These are phyloP conservation scores for Malus hybrid DNA, from an alignment of 331 rosid species.

Conservation along the genomic window DNA sequence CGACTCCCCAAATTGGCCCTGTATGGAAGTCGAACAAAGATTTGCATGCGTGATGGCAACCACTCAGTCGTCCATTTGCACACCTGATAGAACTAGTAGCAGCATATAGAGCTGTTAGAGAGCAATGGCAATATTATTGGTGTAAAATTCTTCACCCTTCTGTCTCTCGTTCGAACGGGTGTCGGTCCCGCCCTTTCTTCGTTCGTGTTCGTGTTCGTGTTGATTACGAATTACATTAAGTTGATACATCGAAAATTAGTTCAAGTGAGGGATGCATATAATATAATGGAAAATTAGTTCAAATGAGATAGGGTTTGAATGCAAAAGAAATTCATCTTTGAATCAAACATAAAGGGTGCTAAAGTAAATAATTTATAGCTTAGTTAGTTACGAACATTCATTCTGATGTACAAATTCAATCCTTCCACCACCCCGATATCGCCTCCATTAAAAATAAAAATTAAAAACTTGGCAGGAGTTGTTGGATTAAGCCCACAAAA, in stretches of 20 bases:
- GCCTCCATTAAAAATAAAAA: no score
- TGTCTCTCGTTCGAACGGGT: slow-evolving; percentile 15
- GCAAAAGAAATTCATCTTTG: neutral
- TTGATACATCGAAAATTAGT: no score
- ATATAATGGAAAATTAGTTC: no score
- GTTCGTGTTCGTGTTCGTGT: no score
- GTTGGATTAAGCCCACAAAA: neutral
- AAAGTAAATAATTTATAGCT: no score
- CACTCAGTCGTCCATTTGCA: neutral
- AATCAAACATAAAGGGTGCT: no score
- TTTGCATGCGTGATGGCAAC: slow-evolving; percentile 34
- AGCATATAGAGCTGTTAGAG: slow-evolving; percentile 27
- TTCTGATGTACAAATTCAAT: no score
- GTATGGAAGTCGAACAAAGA: slow-evolving; percentile 61
- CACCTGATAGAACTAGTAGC: slow-evolving; percentile 18
- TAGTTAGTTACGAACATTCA: no score
- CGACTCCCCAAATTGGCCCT: slow-evolving; percentile 33
- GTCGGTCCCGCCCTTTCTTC: slow-evolving; percentile 8
- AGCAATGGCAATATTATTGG: slow-evolving; percentile 30
- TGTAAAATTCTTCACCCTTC: slow-evolving; percentile 24
- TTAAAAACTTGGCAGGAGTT: no score
- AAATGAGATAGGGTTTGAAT: neutral
- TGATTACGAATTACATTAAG: slow-evolving; percentile 1
- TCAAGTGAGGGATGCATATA: no score
- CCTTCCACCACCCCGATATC: accelerated